A percentile compares a stretch with the other conserved stretches of the same genome.
These are phyloP conservation scores for Gastrodia elata DNA, from an alignment of 106 monocot species.

Conservation along the genomic window DNA sequence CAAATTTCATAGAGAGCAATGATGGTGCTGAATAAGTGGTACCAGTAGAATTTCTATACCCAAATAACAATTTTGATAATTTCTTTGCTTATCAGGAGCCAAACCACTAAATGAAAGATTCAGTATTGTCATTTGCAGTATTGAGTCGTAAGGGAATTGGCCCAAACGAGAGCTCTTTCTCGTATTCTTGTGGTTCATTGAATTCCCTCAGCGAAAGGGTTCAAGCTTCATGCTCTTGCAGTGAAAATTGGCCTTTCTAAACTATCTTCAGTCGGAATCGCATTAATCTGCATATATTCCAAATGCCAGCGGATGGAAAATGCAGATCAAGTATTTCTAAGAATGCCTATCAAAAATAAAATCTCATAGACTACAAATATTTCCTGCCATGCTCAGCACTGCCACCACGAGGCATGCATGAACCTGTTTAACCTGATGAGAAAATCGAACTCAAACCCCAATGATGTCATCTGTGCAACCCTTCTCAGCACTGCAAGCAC, in stretches of 20 bases:
- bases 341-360: conserved; percentile 22
- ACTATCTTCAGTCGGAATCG: conserved; percentile 18
- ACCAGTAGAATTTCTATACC: not conserved
- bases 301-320: conserved; percentile 23
- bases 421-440: conserved; percentile 29
- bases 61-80: not conserved
- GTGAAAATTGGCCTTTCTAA: conserved; percentile 23
- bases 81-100: not conserved
- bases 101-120: conserved; percentile 13
- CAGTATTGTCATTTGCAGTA: conserved; percentile 14
- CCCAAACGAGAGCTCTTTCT: conserved; percentile 10
- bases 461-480: conserved; percentile 46
- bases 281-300: conserved; percentile 40
- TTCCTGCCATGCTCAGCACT: conserved; percentile 31
- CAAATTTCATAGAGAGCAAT: not conserved
- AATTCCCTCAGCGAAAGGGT: conserved; percentile 9
- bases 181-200: conserved; percentile 18
- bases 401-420: conserved; percentile 23
- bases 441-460: conserved; percentile 20
- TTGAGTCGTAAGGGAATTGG: conserved; percentile 21
- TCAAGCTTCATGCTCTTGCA: conserved; percentile 34
- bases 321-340: conserved; percentile 27
- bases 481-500: conserved; percentile 43
- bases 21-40: not conserved
- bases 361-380: conserved; percentile 43